phyloP scores from a whole-genome alignment of 2,329 filamentous ascomycete species.

The Diaporthe australafricana region DNA sequence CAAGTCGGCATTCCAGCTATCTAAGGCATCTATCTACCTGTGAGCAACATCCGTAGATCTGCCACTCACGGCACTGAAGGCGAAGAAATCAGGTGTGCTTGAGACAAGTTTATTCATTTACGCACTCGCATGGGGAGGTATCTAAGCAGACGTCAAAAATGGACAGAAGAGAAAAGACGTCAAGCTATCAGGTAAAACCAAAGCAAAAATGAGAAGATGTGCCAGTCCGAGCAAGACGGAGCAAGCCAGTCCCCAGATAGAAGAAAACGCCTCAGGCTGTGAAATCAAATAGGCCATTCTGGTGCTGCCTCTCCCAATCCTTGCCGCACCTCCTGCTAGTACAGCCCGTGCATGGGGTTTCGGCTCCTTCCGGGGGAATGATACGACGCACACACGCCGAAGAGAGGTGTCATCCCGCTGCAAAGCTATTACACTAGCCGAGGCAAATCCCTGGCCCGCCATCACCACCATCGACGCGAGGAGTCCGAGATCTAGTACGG shows the following conservation, averaged over 20 bases:
- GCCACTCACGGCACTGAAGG: background rate
- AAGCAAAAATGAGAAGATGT: background rate
- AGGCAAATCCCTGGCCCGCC: background rate
- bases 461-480: background rate
- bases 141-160: slow-evolving; percentile 25
- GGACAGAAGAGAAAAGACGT: background rate
- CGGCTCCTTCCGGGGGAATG: too few relatives aligned
- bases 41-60: background rate
- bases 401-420: background rate
- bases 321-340: too few relatives aligned
- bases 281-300: background rate
- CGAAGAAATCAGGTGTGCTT: background rate
- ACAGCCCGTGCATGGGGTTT: background rate
- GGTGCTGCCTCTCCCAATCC: background rate
- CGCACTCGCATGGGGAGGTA: slow-evolving; percentile 35
- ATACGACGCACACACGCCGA: background rate
- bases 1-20: background rate
- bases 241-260: background rate
- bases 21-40: slow-evolving; percentile 20
- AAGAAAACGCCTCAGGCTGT: slow-evolving; percentile 18
- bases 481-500: slow-evolving; percentile 57
- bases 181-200: background rate
- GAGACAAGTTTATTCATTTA: slow-evolving; percentile 8
- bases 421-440: too few relatives aligned
- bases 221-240: background rate